These are phyloP conservation scores for Phanerochaete carnosa DNA, from an alignment of 768 basidiomycete species.

Conservation along the genomic window DNA sequence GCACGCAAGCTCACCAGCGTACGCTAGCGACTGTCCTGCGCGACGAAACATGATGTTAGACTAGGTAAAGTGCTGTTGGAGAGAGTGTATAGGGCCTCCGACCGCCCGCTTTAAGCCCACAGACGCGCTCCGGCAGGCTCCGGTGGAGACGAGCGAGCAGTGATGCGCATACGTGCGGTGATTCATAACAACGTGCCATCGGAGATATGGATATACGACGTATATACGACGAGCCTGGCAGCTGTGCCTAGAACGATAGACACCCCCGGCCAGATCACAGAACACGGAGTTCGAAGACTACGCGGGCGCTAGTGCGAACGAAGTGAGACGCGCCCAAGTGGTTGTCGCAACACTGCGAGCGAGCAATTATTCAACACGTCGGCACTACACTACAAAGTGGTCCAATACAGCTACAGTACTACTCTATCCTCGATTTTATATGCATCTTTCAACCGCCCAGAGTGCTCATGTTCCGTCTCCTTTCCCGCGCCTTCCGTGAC, in stretches of 20 bases:
- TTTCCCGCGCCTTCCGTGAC: slow-evolving; percentile 77
- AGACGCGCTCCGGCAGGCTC: slow-evolving; percentile 9
- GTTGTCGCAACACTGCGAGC: no score
- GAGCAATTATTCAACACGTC: neutral
- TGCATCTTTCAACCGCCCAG: slow-evolving; percentile 34
- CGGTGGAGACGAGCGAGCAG: slow-evolving; percentile 7
- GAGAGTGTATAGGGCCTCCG: slow-evolving; percentile 5
- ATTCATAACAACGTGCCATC: no score
- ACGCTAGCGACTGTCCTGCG: slow-evolving; percentile 53
- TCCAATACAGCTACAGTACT: slow-evolving; percentile 7
- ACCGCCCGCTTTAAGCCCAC: neutral
- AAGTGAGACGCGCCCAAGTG: no score
- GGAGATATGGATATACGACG: no score
- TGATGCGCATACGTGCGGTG: no score
- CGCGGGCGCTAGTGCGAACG: no score
- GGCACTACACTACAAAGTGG: slow-evolving; percentile 1
- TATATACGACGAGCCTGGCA: no score
- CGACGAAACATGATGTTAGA: slow-evolving; percentile 52
- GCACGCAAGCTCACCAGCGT: slow-evolving; percentile 37
- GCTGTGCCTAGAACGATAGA: no score
- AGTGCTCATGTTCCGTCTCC: slow-evolving; percentile 58
- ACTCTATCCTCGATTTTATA: slow-evolving; percentile 13
- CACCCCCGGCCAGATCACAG: no score
- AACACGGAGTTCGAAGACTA: no score
- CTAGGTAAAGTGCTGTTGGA: slow-evolving; percentile 2